Conservation (phyloP, 306 rosid genomes). For the Lathyrus aphaca region DNA sequence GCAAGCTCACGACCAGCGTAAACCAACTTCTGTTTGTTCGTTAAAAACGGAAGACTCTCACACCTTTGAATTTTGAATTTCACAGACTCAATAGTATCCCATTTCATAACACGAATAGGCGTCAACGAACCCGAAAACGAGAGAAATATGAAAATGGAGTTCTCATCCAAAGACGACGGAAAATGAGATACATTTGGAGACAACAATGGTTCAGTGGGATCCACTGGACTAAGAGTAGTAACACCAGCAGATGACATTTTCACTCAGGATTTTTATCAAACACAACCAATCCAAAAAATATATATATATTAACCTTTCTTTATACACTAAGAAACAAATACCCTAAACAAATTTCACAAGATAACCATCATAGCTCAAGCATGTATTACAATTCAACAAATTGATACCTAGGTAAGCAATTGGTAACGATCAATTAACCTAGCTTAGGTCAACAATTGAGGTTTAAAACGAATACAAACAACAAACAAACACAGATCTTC, state of each 20-base stretch:
- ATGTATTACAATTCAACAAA: constrained; percentile 8
- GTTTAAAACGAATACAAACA: constrained; percentile 17
- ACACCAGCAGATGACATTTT: constrained; percentile 84
- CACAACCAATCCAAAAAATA: neutral
- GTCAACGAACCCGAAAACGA: constrained; percentile 64
- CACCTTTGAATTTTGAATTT: constrained; percentile 75
- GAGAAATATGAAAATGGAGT: constrained; percentile 65
- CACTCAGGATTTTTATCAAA: constrained; percentile 11
- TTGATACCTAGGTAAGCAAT: constrained; percentile 34
- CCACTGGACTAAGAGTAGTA: constrained; percentile 52
- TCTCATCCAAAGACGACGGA: constrained; percentile 47
- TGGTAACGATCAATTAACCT: neutral
- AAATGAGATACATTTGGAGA: constrained; percentile 42
- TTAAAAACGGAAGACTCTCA: constrained; percentile 66
- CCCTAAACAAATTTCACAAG: constrained; percentile 30
- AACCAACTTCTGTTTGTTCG: constrained; percentile 83
- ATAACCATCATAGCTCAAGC: constrained; percentile 29
- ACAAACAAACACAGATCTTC: constrained; percentile 20
- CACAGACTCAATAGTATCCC: constrained; percentile 79
- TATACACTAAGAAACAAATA: constrained; percentile 14
- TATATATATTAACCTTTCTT: neutral
- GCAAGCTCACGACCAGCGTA: constrained; percentile 82
- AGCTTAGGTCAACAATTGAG: constrained; percentile 10
- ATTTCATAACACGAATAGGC: constrained; percentile 70
- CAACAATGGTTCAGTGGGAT: constrained; percentile 52